phyloP scores from a whole-genome alignment of 2,329 filamentous ascomycete species.

The Colletotrichum orbiculare region DNA sequence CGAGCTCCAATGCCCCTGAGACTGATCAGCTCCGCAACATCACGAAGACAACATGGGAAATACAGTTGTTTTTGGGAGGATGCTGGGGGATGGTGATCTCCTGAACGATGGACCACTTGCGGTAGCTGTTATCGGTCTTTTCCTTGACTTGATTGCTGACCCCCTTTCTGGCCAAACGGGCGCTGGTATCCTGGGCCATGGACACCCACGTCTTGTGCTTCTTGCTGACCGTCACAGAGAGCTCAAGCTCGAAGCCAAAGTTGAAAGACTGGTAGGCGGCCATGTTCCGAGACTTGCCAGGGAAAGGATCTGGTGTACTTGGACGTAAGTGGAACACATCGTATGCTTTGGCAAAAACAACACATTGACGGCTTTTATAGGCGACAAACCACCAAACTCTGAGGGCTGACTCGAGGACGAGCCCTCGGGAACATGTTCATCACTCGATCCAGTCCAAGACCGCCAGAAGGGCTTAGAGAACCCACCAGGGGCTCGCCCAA shows the following conservation, averaged over 20 bases:
- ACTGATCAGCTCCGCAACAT: neutral
- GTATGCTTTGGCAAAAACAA: neutral
- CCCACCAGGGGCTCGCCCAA: no score
- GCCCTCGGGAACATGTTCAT: no score
- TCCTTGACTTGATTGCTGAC: conserved; percentile 49
- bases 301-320: neutral
- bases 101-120: conserved; percentile 50
- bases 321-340: neutral
- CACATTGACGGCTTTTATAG: neutral
- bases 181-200: conserved; percentile 49
- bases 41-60: neutral
- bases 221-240: conserved; percentile 47
- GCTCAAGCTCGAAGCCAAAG: conserved; percentile 53
- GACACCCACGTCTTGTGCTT: conserved; percentile 47
- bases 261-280: conserved; percentile 20
- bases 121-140: conserved; percentile 46
- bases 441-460: no score
- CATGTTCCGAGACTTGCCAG: conserved; percentile 1
- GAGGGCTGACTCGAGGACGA: no score
- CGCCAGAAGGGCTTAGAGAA: no score
- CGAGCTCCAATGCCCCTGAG: conserved; percentile 48
- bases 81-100: conserved; percentile 50
- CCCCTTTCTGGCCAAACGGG: conserved; percentile 44
- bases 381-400: no score
- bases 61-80: conserved; percentile 47